phyloP scores from a whole-genome alignment of 2,329 filamentous ascomycete species.

The Chaetomium strumarium region DNA sequence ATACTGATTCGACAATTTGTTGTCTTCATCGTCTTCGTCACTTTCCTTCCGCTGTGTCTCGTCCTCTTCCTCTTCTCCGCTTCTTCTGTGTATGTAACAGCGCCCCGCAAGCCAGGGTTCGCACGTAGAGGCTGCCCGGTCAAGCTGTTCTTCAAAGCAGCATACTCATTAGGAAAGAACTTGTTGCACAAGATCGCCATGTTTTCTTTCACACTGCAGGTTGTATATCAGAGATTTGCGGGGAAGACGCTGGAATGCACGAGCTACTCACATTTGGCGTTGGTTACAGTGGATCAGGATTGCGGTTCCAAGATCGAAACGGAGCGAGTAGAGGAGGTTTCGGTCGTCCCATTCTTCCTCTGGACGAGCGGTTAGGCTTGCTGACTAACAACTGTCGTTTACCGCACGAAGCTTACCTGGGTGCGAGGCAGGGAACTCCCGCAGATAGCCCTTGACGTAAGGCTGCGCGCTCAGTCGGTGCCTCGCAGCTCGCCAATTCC shows the following conservation, averaged over 20 bases:
- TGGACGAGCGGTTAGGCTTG: too few species aligned
- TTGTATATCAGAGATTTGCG: not conserved
- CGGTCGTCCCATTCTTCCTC: constrained; percentile 27
- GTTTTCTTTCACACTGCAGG: constrained; percentile 16
- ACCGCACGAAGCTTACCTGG: constrained; percentile 21
- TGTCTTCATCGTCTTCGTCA: constrained; percentile 6
- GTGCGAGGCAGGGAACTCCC: constrained; percentile 17
- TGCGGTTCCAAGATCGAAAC: constrained; percentile 21
- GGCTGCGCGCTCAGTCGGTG: constrained; percentile 20
- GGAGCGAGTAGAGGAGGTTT: constrained; percentile 26
- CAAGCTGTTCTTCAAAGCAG: constrained; percentile 4
- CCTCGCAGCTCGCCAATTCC: constrained; percentile 25
- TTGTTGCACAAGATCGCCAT: constrained; percentile 20
- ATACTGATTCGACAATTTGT: not conserved
- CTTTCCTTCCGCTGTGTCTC: too few species aligned
- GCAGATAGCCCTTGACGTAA: constrained; percentile 22
- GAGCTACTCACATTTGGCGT: constrained; percentile 16
- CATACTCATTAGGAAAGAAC: constrained; percentile 15
- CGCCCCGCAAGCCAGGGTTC: not conserved
- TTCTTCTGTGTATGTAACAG: not conserved
- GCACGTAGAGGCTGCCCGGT: not conserved
- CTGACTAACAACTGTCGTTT: too few species aligned
- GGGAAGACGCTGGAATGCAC: not conserved
- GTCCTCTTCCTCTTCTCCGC: constrained; percentile 8
- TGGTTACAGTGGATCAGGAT: constrained; percentile 21